Evolutionary conservation across 768 basidiomycete genomes (phyloP).

Genomic region (Stropharia rugosoannulata): DNA sequence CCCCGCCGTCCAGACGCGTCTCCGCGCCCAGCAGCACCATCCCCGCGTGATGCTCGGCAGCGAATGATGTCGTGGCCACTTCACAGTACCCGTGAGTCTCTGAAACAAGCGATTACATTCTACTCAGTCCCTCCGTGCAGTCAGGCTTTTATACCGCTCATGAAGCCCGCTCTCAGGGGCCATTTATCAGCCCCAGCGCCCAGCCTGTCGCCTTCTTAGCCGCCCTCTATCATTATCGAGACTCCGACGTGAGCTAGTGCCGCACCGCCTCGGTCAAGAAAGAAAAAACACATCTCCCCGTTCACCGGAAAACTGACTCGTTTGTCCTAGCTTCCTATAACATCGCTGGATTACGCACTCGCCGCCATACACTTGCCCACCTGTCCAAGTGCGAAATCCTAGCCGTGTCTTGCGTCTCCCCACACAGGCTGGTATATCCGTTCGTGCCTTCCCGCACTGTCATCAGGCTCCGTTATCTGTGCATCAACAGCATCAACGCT

Average conservation of each 20-base stretch:
- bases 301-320: conserved; percentile 1
- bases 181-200: neutral
- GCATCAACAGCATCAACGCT: conserved; percentile 5
- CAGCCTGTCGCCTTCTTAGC: neutral
- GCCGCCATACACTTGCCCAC: neutral
- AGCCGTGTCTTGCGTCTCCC: neutral
- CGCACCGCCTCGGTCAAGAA: conserved; percentile 5
- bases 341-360: conserved; percentile 8
- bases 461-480: conserved; percentile 9
- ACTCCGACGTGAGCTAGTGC: conserved; percentile 8
- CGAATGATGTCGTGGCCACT: neutral
- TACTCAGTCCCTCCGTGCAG: neutral
- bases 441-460: conserved; percentile 10
- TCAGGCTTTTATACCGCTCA: conserved; percentile 1
- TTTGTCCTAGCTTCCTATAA: conserved; percentile 1
- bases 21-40: too few relatives aligned
- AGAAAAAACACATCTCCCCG: neutral
- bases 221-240: neutral
- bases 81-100: neutral
- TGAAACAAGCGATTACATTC: neutral
- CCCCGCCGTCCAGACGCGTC: too few relatives aligned
- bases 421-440: conserved; percentile 7
- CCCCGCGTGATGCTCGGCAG: neutral
- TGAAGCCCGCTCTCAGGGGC: neutral
- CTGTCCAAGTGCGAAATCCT: conserved; percentile 1